Conservation (phyloP, 371 early-diverging fungal genomes). For the Mucor indicus region DNA sequence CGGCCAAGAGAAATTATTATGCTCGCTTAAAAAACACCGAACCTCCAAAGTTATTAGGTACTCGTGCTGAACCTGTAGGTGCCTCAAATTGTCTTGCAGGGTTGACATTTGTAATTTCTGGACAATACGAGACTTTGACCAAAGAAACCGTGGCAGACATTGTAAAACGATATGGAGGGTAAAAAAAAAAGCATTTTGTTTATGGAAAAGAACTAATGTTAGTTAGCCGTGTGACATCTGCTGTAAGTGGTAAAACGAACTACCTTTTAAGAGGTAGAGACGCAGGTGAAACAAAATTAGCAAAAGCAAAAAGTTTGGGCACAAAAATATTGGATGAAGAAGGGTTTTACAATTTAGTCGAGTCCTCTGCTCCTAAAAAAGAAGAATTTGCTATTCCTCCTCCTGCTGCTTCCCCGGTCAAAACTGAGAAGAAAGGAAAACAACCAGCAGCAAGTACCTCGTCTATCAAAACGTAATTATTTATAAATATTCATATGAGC, state of each 20-base stretch:
- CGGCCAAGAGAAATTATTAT: conserved; percentile 11
- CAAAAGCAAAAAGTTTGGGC: conserved; percentile 76
- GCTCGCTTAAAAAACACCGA: conserved; percentile 38
- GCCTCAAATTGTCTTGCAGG: conserved; percentile 75
- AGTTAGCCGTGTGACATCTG: conserved; percentile 75
- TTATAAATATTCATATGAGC: too few species aligned
- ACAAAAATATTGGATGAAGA: conserved; percentile 88
- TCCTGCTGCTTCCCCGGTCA: too few species aligned
- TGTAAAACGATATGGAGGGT: conserved; percentile 91
- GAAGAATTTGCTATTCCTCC: conserved; percentile 4
- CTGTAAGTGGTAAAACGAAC: conserved; percentile 87
- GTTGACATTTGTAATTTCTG: conserved; percentile 91
- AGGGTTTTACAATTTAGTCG: conserved; percentile 80
- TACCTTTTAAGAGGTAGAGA: conserved; percentile 92
- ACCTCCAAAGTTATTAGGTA: conserved; percentile 68
- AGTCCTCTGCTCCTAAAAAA: conserved; percentile 30
- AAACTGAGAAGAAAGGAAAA: too few species aligned
- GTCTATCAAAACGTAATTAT: too few species aligned
- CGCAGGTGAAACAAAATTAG: conserved; percentile 90
- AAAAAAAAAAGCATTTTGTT: neutral
- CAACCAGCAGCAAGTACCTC: too few species aligned
- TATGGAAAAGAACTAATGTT: neutral
- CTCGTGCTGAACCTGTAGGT: conserved; percentile 78
- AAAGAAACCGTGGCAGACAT: conserved; percentile 81
- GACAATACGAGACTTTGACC: conserved; percentile 77